Evolutionary conservation across 768 basidiomycete genomes (phyloP).

Genomic region (Coprinopsis strossmayeri): DNA sequence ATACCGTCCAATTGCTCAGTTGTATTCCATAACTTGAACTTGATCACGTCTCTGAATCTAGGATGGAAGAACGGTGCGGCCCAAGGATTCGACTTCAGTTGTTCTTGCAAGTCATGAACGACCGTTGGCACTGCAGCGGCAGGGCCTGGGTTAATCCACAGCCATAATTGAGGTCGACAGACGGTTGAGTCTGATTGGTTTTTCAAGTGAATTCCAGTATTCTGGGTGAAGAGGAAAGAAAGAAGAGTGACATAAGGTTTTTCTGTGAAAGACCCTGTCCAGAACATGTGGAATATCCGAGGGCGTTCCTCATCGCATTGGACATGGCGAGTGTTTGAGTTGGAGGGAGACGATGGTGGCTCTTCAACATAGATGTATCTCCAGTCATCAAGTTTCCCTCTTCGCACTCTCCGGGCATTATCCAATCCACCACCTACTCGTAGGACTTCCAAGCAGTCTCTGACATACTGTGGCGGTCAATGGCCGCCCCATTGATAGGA

Average conservation of each 20-base stretch:
- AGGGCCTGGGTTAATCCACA: constrained; percentile 99
- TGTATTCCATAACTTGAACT: constrained; percentile 98
- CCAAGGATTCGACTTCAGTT: constrained; percentile 86
- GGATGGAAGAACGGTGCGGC: constrained; percentile 91
- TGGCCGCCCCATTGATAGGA: no score
- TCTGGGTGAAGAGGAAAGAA: constrained; percentile 95
- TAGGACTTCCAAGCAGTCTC: constrained; percentile 93
- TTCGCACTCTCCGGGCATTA: constrained; percentile 63
- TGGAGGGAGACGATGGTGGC: constrained; percentile 27
- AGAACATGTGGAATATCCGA: constrained; percentile 96
- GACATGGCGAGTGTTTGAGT: constrained; percentile 43
- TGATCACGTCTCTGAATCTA: constrained; percentile 85
- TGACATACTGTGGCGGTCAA: constrained; percentile 68
- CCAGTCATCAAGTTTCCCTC: constrained; percentile 78
- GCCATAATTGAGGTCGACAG: constrained; percentile 91
- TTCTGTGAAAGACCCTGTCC: constrained; percentile 98
- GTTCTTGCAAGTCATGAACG: constrained; percentile 72
- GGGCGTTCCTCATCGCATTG: constrained; percentile 80
- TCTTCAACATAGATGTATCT: constrained; percentile 83
- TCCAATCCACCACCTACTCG: constrained; percentile 89
- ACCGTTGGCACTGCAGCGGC: constrained; percentile 75
- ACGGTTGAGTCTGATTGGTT: constrained; percentile 38
- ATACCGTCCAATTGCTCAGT: constrained; percentile 93
- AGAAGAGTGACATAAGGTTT: constrained; percentile 94
- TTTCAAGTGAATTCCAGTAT: constrained; percentile 72